Evolutionary conservation across 164 flowering plant genomes (phyloP).

Genomic region (Kingdonia uniflora): DNA sequence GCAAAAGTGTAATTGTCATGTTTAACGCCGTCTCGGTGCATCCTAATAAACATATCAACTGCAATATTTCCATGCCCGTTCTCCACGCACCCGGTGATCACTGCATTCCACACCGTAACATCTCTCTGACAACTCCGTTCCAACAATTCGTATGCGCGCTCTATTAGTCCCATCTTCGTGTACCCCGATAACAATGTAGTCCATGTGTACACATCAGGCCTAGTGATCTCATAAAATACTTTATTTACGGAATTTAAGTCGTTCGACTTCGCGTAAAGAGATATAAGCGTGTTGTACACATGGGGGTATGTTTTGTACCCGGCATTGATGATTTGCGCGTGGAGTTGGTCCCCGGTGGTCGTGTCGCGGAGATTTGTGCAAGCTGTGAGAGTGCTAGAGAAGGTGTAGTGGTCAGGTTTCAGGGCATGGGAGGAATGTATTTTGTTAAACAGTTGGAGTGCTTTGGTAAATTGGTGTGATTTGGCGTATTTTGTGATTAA

Average conservation of each 20-base stretch:
- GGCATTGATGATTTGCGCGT: conserved; percentile 25
- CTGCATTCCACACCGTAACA: conserved; percentile 59
- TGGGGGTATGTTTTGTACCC: conserved; percentile 39
- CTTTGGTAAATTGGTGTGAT: conserved; percentile 24
- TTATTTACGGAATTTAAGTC: conserved; percentile 32
- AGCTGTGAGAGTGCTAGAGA: conserved; percentile 52
- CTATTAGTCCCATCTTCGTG: conserved; percentile 34
- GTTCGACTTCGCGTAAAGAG: conserved; percentile 39
- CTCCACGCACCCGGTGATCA: conserved; percentile 58
- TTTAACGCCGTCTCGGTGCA: conserved; percentile 39
- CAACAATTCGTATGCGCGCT: conserved; percentile 31
- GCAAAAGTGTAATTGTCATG: conserved; percentile 56
- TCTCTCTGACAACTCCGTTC: conserved; percentile 34
- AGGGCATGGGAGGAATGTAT: conserved; percentile 36
- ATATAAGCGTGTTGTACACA: conserved; percentile 54
- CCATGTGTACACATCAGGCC: conserved; percentile 65
- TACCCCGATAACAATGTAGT: conserved; percentile 55
- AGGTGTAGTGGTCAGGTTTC: conserved; percentile 60
- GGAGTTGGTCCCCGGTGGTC: conserved; percentile 43
- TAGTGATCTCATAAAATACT: conserved; percentile 39
- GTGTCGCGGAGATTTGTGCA: conserved; percentile 31
- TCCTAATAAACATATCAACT: conserved; percentile 35
- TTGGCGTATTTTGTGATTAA: conserved; percentile 30
- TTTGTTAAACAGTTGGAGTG: conserved; percentile 44
- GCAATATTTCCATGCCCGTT: conserved; percentile 31